Evolutionary conservation across 2,329 filamentous ascomycete genomes (phyloP).

Genomic region (Cercospora sp.): DNA sequence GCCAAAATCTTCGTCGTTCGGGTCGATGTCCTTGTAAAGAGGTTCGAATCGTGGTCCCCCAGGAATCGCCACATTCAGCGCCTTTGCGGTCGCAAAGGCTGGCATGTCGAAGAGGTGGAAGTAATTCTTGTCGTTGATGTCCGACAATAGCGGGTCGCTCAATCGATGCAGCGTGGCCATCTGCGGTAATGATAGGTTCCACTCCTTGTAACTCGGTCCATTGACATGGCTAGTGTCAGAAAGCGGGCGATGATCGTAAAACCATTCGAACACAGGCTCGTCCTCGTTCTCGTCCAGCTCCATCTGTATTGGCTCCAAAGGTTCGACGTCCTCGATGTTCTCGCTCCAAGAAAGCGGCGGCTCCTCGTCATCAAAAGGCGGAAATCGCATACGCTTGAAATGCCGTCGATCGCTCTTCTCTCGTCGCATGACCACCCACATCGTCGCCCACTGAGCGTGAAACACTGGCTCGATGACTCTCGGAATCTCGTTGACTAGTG

Average conservation of each 20-base stretch:
- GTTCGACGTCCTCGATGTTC: conserved; percentile 98
- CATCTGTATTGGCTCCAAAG: conserved; percentile 96
- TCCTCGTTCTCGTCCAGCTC: conserved; percentile 95
- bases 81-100: conserved; percentile 93
- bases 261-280: conserved; percentile 88
- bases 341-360: conserved; percentile 97
- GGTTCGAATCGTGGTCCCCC: conserved; percentile 96
- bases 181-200: conserved; percentile 89
- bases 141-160: conserved; percentile 85
- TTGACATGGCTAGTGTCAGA: conserved; percentile 92
- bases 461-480: conserved; percentile 97
- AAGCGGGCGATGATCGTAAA: conserved; percentile 91
- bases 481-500: conserved; percentile 92
- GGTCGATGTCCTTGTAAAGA: conserved; percentile 96
- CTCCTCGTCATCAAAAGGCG: conserved; percentile 97
- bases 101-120: conserved; percentile 96
- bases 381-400: conserved; percentile 99
- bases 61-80: conserved; percentile 94
- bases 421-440: conserved; percentile 98
- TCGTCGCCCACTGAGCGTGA: conserved; percentile 97
- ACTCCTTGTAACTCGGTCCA: conserved; percentile 92
- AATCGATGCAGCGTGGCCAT: conserved; percentile 95
- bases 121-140: conserved; percentile 94
- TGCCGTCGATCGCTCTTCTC: conserved; percentile 94
- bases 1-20: conserved; percentile 98